Conservation (phyloP, 2,329 filamentous ascomycete species). For the Cladosporium velox region DNA sequence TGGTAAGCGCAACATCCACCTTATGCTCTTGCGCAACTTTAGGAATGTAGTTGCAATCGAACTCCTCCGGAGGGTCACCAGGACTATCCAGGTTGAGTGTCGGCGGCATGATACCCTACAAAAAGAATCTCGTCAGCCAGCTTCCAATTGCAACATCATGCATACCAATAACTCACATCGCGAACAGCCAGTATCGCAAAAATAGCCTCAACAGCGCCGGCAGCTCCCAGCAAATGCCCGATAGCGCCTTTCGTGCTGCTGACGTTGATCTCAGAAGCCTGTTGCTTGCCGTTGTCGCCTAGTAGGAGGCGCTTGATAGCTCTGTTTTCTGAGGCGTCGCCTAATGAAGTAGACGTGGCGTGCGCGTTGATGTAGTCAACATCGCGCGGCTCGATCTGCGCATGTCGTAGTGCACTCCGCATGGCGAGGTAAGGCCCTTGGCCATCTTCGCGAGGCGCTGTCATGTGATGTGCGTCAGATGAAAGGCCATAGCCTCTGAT, state of each 20-base stretch:
- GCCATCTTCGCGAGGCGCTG: constrained; percentile 81
- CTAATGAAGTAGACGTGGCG: constrained; percentile 82
- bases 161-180: constrained; percentile 60
- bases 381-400: constrained; percentile 64
- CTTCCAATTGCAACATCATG: neutral
- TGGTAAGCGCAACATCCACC: constrained; percentile 78
- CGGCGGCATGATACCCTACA: constrained; percentile 75
- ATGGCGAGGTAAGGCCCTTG: constrained; percentile 81
- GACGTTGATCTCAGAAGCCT: constrained; percentile 69
- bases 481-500: constrained; percentile 86
- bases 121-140: neutral
- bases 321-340: constrained; percentile 82
- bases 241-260: constrained; percentile 94
- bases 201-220: constrained; percentile 85
- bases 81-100: constrained; percentile 78
- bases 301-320: constrained; percentile 79
- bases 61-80: constrained; percentile 59
- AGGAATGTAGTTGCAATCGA: constrained; percentile 84
- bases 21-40: constrained; percentile 67
- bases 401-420: constrained; percentile 76
- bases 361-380: constrained; percentile 96
- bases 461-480: constrained; percentile 91
- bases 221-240: constrained; percentile 87
- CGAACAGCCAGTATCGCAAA: constrained; percentile 79
- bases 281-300: constrained; percentile 66